Evolutionary conservation across 192 early-diverging fungal genomes (phyloP).

Genomic region (Globomyces pollinis-pini): DNA sequence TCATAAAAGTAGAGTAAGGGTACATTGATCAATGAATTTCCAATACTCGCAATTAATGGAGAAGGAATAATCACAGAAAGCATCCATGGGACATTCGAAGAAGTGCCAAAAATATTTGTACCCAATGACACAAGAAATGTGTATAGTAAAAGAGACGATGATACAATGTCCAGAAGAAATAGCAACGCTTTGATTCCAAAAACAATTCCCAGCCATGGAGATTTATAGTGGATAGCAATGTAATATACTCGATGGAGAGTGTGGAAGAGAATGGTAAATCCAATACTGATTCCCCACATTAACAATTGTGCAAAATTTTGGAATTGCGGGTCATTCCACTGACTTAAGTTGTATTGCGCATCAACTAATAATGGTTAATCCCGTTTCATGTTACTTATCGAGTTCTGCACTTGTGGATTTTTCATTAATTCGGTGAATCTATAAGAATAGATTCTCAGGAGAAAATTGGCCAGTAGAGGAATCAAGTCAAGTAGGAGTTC

Average conservation of each 20-base stretch:
- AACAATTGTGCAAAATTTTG: conserved; percentile 5
- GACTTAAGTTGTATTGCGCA: background rate
- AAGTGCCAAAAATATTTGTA: background rate
- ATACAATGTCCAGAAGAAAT: conserved; percentile 3
- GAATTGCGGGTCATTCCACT: background rate
- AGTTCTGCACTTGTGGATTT: conserved; percentile 3
- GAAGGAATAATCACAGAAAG: background rate
- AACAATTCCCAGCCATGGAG: background rate
- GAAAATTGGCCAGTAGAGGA: conserved; percentile 5
- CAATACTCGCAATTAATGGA: background rate
- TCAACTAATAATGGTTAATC: background rate
- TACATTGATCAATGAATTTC: conserved; percentile 10
- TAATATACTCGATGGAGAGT: background rate
- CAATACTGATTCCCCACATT: background rate
- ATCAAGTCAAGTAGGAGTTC: conserved; percentile 5
- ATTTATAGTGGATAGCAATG: background rate
- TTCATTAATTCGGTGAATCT: conserved; percentile 8
- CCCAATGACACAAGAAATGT: background rate
- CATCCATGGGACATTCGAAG: background rate
- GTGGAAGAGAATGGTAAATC: conserved; percentile 13
- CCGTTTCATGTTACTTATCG: background rate
- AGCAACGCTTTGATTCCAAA: conserved; percentile 4
- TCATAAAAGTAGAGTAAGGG: conserved; percentile 3
- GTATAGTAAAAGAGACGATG: conserved; percentile 3
- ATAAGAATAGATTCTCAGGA: conserved; percentile 5